Percentiles rank a stretch among this genome's conserved stretches.
These are phyloP conservation scores for Lathyrus oleraceus DNA, from an alignment of 306 rosid genomes.

Conservation along the genomic window DNA sequence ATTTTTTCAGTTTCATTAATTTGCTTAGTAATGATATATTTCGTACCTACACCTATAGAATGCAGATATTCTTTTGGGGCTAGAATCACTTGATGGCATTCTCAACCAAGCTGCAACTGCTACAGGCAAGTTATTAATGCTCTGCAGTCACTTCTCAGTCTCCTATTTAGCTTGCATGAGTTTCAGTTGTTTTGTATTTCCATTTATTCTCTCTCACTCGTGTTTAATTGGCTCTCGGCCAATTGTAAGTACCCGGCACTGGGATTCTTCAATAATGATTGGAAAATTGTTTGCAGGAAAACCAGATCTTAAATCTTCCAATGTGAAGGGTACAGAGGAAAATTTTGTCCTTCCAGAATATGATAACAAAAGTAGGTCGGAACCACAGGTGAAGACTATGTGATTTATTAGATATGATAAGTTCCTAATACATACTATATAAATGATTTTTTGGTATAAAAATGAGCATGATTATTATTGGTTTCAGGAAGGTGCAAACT, in stretches of 20 bases:
- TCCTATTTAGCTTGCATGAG: not conserved
- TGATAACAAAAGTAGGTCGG: slow-evolving; percentile 11
- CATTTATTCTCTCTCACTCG: slow-evolving; percentile 27
- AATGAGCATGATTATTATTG: slow-evolving; percentile 28
- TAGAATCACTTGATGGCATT: slow-evolving; percentile 62
- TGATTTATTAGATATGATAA: slow-evolving; percentile 25
- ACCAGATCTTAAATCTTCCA: slow-evolving; percentile 35
- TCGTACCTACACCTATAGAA: slow-evolving; percentile 47
- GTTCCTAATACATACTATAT: slow-evolving; percentile 22
- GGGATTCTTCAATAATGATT: slow-evolving; percentile 27
- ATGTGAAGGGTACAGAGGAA: slow-evolving; percentile 35
- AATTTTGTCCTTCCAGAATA: slow-evolving; percentile 32
- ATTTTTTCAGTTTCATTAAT: slow-evolving; percentile 8
- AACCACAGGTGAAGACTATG: slow-evolving; percentile 42
- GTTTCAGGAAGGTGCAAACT: slow-evolving; percentile 53
- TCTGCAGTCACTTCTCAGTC: slow-evolving; percentile 9
- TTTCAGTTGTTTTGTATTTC: slow-evolving; percentile 4
- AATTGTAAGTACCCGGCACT: slow-evolving; percentile 17
- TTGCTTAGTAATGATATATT: slow-evolving; percentile 25
- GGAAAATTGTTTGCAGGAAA: slow-evolving; percentile 35
- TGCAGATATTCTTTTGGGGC: slow-evolving; percentile 57
- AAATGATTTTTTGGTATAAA: slow-evolving; percentile 1
- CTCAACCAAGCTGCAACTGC: slow-evolving; percentile 44
- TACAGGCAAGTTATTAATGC: slow-evolving; percentile 41
- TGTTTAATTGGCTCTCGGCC: slow-evolving; percentile 22